Evolutionary conservation across 345 rosid genomes (phyloP).

Genomic region (Conringia planisiliqua): DNA sequence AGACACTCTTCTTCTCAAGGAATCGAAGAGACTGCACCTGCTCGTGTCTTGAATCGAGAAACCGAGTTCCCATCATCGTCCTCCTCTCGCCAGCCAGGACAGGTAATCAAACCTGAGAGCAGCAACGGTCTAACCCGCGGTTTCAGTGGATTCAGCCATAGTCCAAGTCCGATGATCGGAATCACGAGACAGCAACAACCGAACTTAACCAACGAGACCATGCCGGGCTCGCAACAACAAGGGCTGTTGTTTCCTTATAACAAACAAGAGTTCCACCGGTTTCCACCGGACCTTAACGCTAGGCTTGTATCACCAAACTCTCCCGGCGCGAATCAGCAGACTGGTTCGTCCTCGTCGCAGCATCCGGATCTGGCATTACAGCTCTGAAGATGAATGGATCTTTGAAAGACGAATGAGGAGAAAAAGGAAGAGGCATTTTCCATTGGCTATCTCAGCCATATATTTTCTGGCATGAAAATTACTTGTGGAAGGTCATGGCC

Average conservation of each 20-base stretch:
- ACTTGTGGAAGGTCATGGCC: constrained; percentile 24
- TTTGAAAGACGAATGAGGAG: constrained; percentile 2
- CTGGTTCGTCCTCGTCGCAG: constrained; percentile 66
- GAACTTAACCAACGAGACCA: constrained; percentile 6
- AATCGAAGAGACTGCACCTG: constrained; percentile 41
- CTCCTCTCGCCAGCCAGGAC: constrained; percentile 37
- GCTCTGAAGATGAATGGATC: constrained; percentile 56
- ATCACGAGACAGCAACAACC: constrained; percentile 28
- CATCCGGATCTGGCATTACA: constrained; percentile 90
- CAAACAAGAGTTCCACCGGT: constrained; percentile 43
- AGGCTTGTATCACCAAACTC: constrained; percentile 62
- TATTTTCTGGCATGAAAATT: constrained; percentile 22
- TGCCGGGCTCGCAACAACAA: constrained; percentile 21
- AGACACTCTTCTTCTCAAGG: constrained; percentile 35
- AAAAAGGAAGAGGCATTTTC: constrained; percentile 18
- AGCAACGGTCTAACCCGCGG: constrained; percentile 22
- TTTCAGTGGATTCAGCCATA: constrained; percentile 24
- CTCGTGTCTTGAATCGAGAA: constrained; percentile 40
- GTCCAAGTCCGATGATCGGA: constrained; percentile 30
- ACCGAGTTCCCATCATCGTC: constrained; percentile 34
- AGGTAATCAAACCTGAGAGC: constrained; percentile 21
- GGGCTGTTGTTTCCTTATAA: constrained; percentile 30
- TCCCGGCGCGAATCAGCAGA: constrained; percentile 53
- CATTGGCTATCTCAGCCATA: constrained; percentile 30
- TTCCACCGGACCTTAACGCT: constrained; percentile 62